Base-by-base conservation (phyloP, 306 rosid genomes). In the Abrus precatorius region DNA sequence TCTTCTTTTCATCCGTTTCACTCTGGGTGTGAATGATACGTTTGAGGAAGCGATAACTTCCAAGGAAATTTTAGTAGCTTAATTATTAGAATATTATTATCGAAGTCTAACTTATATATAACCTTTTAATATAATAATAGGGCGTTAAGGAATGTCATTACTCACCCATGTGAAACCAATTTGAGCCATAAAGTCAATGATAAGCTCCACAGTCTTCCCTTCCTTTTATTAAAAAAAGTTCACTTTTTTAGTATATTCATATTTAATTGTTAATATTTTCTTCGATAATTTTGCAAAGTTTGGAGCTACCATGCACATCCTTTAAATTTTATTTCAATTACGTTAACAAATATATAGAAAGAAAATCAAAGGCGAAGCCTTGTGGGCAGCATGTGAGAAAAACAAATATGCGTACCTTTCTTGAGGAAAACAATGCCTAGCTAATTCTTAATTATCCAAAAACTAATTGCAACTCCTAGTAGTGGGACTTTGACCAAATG, bases 111-210 rank as follows among this genome's bases (percentile, higher is more conserved):
- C 78, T 66, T 74, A n/a, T 27, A 47, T 68, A 82, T 38, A 64
- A 7, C 66, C 61, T 69, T 80, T 27, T 13, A 48, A 7, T 79
- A 74, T 79, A 83, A 82, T 71, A 77, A 83, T 54, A 41, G 67
- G 44, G 77, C 55, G 59, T 80, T 72, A 69, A 79, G 76, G 84
- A 84, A 86, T 83, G 80, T 89, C 53, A 86, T 86, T 80, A 85
- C 84, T 77, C 81, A 66, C 45, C 92, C 92, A 89, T 89, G 92
- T 89, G 92, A 90, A 32, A 70, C 89, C 89, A 84, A 77, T 80
- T 82, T 82, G 78, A 72, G 85, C 80, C 78, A 84, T 64, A 80
- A 84, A 86, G 82, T 80, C 84, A 86, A 83, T 86, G 87, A 89
- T 85, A 85, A 81, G 92, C 79, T 85, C 87, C 89, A 84, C 86